Evolutionary conservation across 768 basidiomycete genomes (phyloP).

Genomic region (Agaricus bisporus): DNA sequence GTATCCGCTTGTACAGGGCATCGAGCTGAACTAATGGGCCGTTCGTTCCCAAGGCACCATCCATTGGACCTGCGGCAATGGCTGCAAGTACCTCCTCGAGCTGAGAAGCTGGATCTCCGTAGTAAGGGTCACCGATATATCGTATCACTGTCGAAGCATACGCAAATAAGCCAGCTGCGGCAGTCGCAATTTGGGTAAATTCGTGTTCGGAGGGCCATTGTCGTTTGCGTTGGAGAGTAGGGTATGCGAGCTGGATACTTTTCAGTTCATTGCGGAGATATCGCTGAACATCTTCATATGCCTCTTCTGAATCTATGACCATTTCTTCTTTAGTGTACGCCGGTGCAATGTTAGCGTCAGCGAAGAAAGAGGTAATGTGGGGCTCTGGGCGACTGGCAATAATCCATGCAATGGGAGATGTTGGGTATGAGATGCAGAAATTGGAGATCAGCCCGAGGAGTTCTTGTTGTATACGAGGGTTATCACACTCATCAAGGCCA

Average conservation of each 20-base stretch:
- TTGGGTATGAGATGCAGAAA: not conserved
- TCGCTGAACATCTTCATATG: constrained; percentile 13
- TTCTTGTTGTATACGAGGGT: constrained; percentile 9
- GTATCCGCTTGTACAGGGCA: not conserved
- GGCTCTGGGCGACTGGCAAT: constrained; percentile 22
- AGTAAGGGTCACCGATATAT: constrained; percentile 13
- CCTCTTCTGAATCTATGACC: constrained; percentile 6
- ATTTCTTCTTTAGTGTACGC: not conserved
- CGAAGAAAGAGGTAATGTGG: constrained; percentile 13
- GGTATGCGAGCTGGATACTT: constrained; percentile 6
- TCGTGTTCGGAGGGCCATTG: constrained; percentile 15
- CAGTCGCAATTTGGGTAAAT: constrained; percentile 12
- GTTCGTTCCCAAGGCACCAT: not conserved
- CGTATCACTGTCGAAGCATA: constrained; percentile 18
- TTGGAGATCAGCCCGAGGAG: constrained; percentile 11
- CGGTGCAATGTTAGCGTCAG: not conserved
- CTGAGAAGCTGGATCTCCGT: not conserved
- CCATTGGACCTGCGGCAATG: not conserved
- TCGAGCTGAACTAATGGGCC: not conserved
- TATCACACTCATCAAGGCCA: not conserved
- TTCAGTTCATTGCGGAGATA: constrained; percentile 3
- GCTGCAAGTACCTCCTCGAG: not conserved
- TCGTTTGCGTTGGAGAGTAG: not conserved
- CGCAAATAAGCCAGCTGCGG: constrained; percentile 20
- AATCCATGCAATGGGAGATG: constrained; percentile 17